These are phyloP conservation scores for Crassisporium funariophilum DNA, from an alignment of 768 basidiomycete species.

Conservation along the genomic window DNA sequence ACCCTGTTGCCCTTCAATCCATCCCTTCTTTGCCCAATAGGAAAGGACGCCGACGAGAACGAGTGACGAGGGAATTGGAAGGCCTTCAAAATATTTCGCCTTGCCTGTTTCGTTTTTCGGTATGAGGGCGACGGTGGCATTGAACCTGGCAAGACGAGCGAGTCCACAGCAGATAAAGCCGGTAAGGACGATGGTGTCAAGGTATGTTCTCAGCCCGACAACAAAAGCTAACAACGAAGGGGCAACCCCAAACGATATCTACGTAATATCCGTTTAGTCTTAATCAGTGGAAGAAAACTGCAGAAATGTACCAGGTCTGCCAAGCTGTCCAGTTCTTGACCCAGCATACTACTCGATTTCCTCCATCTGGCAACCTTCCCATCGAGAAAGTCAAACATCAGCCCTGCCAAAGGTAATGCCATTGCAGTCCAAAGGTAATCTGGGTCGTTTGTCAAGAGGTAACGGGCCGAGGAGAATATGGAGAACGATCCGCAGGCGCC, in stretches of 20 bases:
- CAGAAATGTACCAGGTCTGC: conserved; percentile 77
- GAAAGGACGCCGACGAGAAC: conserved; percentile 76
- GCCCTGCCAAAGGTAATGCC: conserved; percentile 84
- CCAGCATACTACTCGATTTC: conserved; percentile 92
- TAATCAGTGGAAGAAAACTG: conserved; percentile 4
- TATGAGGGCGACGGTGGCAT: conserved; percentile 93
- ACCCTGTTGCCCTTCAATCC: conserved; percentile 78
- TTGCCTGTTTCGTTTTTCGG: conserved; percentile 89
- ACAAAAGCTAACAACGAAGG: conserved; percentile 92
- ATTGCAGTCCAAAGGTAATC: conserved; percentile 88
- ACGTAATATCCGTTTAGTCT: conserved; percentile 11
- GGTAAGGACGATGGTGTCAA: conserved; percentile 86
- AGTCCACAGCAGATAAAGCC: conserved; percentile 95
- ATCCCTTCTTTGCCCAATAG: conserved; percentile 82
- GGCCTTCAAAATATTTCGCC: conserved; percentile 93
- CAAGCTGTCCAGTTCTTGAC: conserved; percentile 96
- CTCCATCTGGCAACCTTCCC: conserved; percentile 98
- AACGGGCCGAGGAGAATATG: conserved; percentile 90
- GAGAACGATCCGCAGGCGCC: conserved; percentile 97
- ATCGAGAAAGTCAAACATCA: conserved; percentile 97
- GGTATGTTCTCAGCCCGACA: conserved; percentile 86
- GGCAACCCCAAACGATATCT: conserved; percentile 98
- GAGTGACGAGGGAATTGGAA: conserved; percentile 93
- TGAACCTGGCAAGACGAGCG: conserved; percentile 96
- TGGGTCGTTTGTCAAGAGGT: conserved; percentile 77